Conservation (phyloP, 805 yeast genomes). For the Lipomyces anomalus region DNA sequence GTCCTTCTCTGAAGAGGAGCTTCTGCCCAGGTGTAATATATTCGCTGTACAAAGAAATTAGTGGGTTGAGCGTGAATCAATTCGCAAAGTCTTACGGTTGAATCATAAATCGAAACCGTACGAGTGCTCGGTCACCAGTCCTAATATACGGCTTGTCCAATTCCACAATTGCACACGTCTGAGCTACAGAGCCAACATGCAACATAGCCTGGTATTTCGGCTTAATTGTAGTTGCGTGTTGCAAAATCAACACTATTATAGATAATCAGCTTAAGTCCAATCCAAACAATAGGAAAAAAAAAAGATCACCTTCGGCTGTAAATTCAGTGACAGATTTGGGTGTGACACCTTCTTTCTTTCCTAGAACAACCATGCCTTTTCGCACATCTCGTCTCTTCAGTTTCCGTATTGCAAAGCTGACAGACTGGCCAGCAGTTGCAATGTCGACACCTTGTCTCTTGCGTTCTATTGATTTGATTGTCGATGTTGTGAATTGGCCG, state of each 20-base stretch:
- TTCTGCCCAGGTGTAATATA: conserved; percentile 21
- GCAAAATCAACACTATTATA: conserved; percentile 22
- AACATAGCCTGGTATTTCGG: conserved; percentile 23
- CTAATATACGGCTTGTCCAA: conserved; percentile 21
- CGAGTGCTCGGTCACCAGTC: conserved; percentile 24
- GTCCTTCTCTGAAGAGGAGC: conserved; percentile 22
- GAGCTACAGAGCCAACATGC: conserved; percentile 24
- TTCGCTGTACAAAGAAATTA: too few species aligned
- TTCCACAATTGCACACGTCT: conserved; percentile 21
- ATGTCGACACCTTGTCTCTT: conserved; percentile 21
- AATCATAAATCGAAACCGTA: conserved; percentile 18
- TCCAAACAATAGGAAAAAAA: too few species aligned
- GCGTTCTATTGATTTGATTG: conserved; percentile 23
- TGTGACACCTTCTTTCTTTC: conserved; percentile 1
- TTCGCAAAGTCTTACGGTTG: too few species aligned
- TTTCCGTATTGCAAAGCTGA: conserved; percentile 20
- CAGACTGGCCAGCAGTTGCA: conserved; percentile 24
- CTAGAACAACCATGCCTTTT: conserved; percentile 23
- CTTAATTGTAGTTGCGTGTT: conserved; percentile 24
- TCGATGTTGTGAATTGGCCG: conserved; percentile 17
- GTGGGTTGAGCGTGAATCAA: too few species aligned
- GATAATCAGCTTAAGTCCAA: too few species aligned
- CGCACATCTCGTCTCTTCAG: conserved; percentile 21
- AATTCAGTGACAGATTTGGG: conserved; percentile 21
- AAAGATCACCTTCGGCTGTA: conserved; percentile 22